Base-by-base conservation (phyloP, 805 yeast species). In the Tetrapisispora fleetii region DNA sequence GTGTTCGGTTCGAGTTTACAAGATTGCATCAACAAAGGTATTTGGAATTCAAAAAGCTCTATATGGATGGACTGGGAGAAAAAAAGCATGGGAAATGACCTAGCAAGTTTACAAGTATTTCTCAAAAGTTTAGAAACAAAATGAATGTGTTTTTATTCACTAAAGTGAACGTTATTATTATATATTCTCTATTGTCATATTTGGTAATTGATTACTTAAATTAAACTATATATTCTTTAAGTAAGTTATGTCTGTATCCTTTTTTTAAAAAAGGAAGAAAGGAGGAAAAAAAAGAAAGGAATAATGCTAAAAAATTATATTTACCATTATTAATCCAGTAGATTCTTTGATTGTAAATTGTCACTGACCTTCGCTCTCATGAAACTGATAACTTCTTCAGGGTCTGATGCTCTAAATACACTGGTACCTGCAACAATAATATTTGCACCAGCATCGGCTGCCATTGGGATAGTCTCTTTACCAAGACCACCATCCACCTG, bases 401-500 rank as follows among this genome's bases (percentile, higher is more conserved):
- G 96, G 55, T 83, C 82, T 11, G 76, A 72, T 8, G 97, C 95
- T 50, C 81, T 81, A 72, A 90, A 93, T 16, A 91, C 95, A 45
- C 95, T 78, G 16, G 97, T 91, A 42, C 99, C 99, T 3, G 99
- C 97, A 43, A 93, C 99, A 62, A 93, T 89, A 43, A 90, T 96
- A 62, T 93, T 93, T 46, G 99, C 99, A 49, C 99, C 99, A 11
- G 98, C 97, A 47, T 78, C 76, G n/a, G 97, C 96, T 39, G 97
- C 97, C 18, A 73, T 76, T 47, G 80, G 84, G 43, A 91, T 82
- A 1, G 95, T 93, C 40, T 80, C 89, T 54, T 80, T 81, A 50
- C 95, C 95, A 51, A 93, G 72, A 0, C 99, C 99, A 55, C 99
- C 99, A 67, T 93, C 99, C 18, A 93, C 99, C 70, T 93, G 91